Base-by-base conservation (phyloP, 208 protist species). In the Trypanosoma vivax region DNA sequence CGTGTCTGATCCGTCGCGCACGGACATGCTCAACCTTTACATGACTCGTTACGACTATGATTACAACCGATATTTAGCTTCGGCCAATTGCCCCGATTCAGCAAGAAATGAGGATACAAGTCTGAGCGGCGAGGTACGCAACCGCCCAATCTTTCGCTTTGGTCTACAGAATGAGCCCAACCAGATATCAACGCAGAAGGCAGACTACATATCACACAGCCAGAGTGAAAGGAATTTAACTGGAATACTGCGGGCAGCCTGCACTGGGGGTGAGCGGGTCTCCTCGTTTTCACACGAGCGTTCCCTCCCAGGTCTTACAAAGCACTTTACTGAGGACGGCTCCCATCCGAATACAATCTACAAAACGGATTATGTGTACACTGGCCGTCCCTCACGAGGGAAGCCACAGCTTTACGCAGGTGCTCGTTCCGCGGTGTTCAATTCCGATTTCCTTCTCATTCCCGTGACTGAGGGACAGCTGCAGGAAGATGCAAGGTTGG, bases 1-100 rank as follows among this genome's bases (percentile, higher is more conserved):
- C n/a, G n/a, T n/a, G n/a, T n/a, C n/a, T n/a, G n/a, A n/a, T n/a
- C n/a, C n/a, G n/a, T n/a, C n/a, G n/a, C n/a, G n/a, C n/a, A 70
- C 81, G n/a, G 76, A 89, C 63, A 89, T 90, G 76, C 48, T 86
- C 24, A 66, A 83, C 38, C 50, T 73, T 11, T 90, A 70, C 75
- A 88, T 93, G 79, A 88, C 85, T 6, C 76, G 75, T 16, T 88
- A 93, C 53, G 85, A 93, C 65, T 90, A 93, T 67, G 81, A 90
- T 67, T 93, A 90, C 73, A 87, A 88, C 50, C 65, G 78, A 4
- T 63, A 85, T 19, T 53, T 64, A n/a, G 31, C 3, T 1, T n/a
- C n/a, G 10, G 35, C 37, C 10, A 30, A 37, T 33, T 13, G 14
- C 34, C 37, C 23, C 23, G 49, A 46, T 6, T 34, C 40, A 21